These are phyloP conservation scores for Aureoboletus auriporus DNA, from an alignment of 768 basidiomycete genomes.

Conservation along the genomic window DNA sequence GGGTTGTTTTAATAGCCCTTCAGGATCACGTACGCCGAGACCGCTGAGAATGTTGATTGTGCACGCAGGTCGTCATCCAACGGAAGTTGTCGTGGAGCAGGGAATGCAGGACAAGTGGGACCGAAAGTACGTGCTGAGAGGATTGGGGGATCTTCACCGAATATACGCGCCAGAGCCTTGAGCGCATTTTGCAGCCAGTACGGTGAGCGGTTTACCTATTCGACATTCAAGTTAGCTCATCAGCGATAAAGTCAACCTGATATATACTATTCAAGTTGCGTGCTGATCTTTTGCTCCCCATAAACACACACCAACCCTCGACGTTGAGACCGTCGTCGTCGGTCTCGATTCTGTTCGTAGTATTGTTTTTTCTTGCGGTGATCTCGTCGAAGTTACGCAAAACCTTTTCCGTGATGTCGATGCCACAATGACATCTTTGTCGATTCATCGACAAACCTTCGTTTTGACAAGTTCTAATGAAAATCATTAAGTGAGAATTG, in stretches of 20 bases:
- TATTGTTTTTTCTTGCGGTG: constrained; percentile 36
- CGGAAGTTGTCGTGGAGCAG: constrained; percentile 7
- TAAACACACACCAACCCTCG: constrained; percentile 86
- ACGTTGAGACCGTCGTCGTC: constrained; percentile 76
- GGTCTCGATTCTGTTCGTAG: constrained; percentile 54
- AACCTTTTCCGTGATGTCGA: constrained; percentile 85
- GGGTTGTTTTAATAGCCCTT: constrained; percentile 56
- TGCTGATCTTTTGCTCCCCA: constrained; percentile 56
- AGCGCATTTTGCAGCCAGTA: constrained; percentile 37
- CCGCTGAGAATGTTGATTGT: constrained; percentile 93
- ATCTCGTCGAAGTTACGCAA: constrained; percentile 86
- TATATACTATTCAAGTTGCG: too few species aligned
- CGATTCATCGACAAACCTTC: constrained; percentile 76
- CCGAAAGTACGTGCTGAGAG: constrained; percentile 23
- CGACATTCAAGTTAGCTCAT: too few species aligned
- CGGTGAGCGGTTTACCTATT: constrained; percentile 71
- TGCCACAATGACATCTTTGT: constrained; percentile 76
- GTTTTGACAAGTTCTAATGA: constrained; percentile 82
- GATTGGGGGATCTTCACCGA: constrained; percentile 42
- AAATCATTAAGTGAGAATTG: constrained; percentile 70
- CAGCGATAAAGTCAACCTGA: too few species aligned
- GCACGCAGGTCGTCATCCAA: constrained; percentile 37
- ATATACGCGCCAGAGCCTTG: constrained; percentile 42
- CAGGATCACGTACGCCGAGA: constrained; percentile 81
- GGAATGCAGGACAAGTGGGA: constrained; percentile 32